Evolutionary conservation across 148 eudicot genomes (phyloP).

Genomic region (Rhododendron simsii): DNA sequence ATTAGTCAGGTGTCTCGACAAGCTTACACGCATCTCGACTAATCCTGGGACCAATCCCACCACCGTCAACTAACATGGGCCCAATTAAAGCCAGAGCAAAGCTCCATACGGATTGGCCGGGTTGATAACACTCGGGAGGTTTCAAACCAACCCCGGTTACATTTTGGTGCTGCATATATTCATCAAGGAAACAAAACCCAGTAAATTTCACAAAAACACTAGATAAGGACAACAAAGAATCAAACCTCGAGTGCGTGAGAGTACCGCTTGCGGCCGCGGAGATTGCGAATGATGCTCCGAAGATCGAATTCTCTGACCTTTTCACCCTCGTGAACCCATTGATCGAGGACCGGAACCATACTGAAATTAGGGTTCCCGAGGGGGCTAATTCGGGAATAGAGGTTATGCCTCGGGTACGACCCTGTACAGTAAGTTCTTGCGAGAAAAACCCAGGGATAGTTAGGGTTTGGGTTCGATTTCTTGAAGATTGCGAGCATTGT

Average conservation of each 20-base stretch:
- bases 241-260: constrained; percentile 48
- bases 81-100: not conserved
- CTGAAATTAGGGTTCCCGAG: constrained; percentile 18
- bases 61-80: not conserved
- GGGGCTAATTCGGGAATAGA: constrained; percentile 35
- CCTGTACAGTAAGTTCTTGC: not conserved
- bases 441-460: not conserved
- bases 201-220: not conserved
- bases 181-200: not conserved
- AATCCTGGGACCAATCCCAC: not conserved
- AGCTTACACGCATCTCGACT: not conserved
- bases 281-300: constrained; percentile 33
- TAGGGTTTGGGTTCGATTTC: not conserved
- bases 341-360: constrained; percentile 36
- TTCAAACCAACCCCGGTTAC: not conserved
- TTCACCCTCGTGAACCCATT: constrained; percentile 43
- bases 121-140: too few species aligned
- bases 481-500: not conserved
- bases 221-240: not conserved
- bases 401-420: not conserved
- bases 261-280: constrained; percentile 38
- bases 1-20: too few species aligned
- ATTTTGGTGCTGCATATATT: not conserved
- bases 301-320: constrained; percentile 19
- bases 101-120: not conserved